Percentiles rank a stretch among this genome's conserved stretches.
Conservation (phyloP, 31 red algal genomes). For the Asparagopsis taxiformis region DNA sequence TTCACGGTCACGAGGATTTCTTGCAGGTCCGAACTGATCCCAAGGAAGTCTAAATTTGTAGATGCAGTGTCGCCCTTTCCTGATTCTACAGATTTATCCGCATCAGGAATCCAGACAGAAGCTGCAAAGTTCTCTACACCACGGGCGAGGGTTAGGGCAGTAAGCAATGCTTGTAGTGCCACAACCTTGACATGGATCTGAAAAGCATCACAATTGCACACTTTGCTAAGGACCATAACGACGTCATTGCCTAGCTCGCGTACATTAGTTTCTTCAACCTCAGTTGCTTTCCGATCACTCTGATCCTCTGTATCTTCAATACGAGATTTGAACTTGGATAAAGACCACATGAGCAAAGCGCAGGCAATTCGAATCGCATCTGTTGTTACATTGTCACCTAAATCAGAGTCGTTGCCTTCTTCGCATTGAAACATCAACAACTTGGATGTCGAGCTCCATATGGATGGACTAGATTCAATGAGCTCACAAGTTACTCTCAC, state of each 20-base stretch:
- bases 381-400: conserved; percentile 10
- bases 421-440: conserved; percentile 37
- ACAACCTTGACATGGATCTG: conserved; percentile 11
- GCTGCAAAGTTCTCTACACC: conserved; percentile 35
- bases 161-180: conserved; percentile 28
- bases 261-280: conserved; percentile 29
- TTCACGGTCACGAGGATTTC: too few relatives aligned
- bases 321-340: conserved; percentile 43
- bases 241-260: conserved; percentile 19
- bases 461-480: conserved; percentile 12
- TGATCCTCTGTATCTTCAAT: background rate
- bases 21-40: too few relatives aligned
- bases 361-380: conserved; percentile 32
- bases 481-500: conserved; percentile 46
- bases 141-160: conserved; percentile 26
- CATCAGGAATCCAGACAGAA: conserved; percentile 2
- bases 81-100: background rate
- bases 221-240: conserved; percentile 12
- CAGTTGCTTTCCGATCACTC: conserved; percentile 2
- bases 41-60: too few relatives aligned
- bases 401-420: conserved; percentile 4
- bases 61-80: background rate
- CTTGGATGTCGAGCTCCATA: conserved; percentile 17
- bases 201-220: conserved; percentile 12
- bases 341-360: conserved; percentile 36